Conservation (phyloP, 192 early-diverging fungal species). For the Backusella australiensis region DNA sequence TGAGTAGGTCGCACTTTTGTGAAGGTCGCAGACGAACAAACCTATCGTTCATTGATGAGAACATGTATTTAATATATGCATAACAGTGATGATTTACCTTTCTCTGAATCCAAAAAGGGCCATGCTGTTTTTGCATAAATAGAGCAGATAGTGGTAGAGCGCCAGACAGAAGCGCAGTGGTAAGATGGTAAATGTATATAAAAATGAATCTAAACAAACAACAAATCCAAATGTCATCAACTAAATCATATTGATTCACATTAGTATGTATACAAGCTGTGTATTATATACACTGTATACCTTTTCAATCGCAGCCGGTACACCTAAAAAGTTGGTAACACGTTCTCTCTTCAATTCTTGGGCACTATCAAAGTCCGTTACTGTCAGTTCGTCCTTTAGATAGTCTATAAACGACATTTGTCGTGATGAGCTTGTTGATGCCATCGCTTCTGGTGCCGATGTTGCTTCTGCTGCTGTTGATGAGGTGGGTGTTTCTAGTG, state of each 20-base stretch:
- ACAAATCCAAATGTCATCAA: conserved; percentile 89
- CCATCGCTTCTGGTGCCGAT: neutral
- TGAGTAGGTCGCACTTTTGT: conserved; percentile 90
- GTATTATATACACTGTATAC: conserved; percentile 20
- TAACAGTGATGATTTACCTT: conserved; percentile 15
- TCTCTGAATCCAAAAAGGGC: conserved; percentile 32
- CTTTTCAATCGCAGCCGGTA: conserved; percentile 91
- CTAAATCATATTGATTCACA: conserved; percentile 27
- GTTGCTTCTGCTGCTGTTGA: neutral
- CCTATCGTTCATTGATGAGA: neutral
- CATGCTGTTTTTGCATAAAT: conserved; percentile 37
- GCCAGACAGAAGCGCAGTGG: conserved; percentile 84
- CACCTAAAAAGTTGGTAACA: conserved; percentile 81
- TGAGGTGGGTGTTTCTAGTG: neutral
- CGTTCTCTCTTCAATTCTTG: conserved; percentile 86
- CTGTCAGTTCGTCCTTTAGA: conserved; percentile 60
- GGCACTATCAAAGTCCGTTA: conserved; percentile 65
- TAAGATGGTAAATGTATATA: conserved; percentile 93
- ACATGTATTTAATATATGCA: conserved; percentile 3
- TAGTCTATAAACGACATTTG: conserved; percentile 53
- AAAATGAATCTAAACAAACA: conserved; percentile 92
- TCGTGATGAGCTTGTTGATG: conserved; percentile 5
- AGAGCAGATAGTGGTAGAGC: conserved; percentile 39
- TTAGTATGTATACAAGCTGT: neutral
- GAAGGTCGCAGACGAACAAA: conserved; percentile 63